Conservation (phyloP, 2,329 filamentous ascomycete species). For the Dactylellina parvicollis region DNA sequence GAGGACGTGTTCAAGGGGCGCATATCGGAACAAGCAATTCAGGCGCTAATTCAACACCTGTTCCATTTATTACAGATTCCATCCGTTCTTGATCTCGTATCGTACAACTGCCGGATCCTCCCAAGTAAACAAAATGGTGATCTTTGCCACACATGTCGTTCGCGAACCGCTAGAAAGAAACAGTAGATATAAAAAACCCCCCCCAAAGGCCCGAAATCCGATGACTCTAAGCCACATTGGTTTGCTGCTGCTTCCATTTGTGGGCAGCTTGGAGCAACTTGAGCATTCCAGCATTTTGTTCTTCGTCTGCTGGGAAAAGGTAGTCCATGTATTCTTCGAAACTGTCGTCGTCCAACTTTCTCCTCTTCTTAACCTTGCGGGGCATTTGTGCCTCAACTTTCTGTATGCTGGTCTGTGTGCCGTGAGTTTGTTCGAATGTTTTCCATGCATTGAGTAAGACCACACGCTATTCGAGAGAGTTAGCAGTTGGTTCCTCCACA, state of each 20-base stretch:
- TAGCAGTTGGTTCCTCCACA: slow-evolving; percentile 56
- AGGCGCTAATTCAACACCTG: slow-evolving; percentile 21
- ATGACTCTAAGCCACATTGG: slow-evolving; percentile 55
- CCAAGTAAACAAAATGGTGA: slow-evolving; percentile 12
- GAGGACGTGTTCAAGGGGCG: not conserved
- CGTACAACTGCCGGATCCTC: slow-evolving; percentile 43
- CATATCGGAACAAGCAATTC: slow-evolving; percentile 14
- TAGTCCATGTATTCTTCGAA: slow-evolving; percentile 99
- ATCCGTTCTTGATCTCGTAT: slow-evolving; percentile 30
- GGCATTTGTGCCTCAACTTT: slow-evolving; percentile 94
- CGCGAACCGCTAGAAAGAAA: not conserved
- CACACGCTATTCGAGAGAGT: slow-evolving; percentile 70
- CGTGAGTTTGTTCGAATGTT: slow-evolving; percentile 88
- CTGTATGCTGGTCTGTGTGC: slow-evolving; percentile 76
- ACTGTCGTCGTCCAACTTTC: slow-evolving; percentile 88
- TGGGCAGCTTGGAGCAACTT: slow-evolving; percentile 86
- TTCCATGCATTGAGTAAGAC: slow-evolving; percentile 91
- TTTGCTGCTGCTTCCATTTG: slow-evolving; percentile 79
- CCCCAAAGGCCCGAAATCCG: not conserved
- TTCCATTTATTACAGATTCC: not conserved
- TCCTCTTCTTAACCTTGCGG: slow-evolving; percentile 87
- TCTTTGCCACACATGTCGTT: slow-evolving; percentile 2
- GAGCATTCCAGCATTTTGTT: slow-evolving; percentile 82
- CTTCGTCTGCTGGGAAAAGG: slow-evolving; percentile 94
- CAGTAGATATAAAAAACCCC: not conserved